phyloP scores from a whole-genome alignment of 148 eudicot genomes.

The Talinum fruticosum region DNA sequence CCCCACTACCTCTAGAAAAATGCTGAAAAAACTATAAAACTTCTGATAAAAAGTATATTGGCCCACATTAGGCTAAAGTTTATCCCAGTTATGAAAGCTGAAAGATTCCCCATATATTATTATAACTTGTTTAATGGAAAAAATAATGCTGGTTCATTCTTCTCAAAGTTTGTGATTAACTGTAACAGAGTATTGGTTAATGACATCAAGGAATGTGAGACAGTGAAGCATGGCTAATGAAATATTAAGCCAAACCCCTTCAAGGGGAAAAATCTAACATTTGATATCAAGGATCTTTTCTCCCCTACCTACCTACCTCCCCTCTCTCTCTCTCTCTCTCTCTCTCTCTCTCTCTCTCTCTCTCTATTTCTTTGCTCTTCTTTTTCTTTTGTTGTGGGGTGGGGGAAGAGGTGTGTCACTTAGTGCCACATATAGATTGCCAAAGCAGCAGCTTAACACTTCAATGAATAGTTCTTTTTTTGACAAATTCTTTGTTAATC shows the following conservation, averaged over 20 bases:
- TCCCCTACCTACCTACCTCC: neutral
- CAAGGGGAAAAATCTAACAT: neutral
- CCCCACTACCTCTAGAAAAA: neutral
- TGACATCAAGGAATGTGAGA: neutral
- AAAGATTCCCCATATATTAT: neutral
- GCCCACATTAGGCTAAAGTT: neutral
- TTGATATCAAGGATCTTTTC: neutral
- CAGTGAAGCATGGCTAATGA: slow-evolving; percentile 1
- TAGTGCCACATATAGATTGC: neutral
- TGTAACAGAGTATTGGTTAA: neutral
- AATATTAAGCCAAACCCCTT: neutral
- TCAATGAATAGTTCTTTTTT: neutral
- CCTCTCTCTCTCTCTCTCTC: neutral
- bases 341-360: too few relatives aligned
- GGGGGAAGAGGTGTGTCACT: neutral
- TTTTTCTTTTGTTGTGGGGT: neutral
- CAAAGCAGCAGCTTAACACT: neutral
- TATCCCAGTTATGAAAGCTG: slow-evolving; percentile 1
- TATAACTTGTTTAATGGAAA: neutral
- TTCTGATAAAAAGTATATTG: neutral
- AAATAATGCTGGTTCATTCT: neutral
- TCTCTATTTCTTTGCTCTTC: neutral
- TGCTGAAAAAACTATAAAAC: neutral
- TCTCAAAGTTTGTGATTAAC: slow-evolving; percentile 1
- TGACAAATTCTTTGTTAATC: slow-evolving; percentile 2